A percentile compares a stretch with the other conserved stretches of the same genome.
These are phyloP conservation scores for Striga asiatica DNA, from an alignment of 257 asterid species.

Conservation along the genomic window DNA sequence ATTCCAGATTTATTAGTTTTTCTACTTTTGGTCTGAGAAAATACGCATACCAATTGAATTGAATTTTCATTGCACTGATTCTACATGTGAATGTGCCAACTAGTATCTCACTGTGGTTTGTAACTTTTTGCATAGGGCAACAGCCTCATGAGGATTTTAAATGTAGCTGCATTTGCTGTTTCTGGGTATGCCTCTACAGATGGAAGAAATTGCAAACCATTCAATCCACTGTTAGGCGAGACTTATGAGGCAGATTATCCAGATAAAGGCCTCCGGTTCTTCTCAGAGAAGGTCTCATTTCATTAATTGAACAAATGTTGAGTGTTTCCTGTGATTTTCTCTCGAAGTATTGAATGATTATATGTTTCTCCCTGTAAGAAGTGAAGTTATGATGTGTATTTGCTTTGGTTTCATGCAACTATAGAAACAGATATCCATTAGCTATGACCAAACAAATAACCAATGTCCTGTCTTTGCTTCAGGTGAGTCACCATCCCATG, in stretches of 20 bases:
- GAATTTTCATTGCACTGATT: background rate
- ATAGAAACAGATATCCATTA: too few species aligned
- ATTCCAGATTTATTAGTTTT: background rate
- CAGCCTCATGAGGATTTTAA: constrained; percentile 66
- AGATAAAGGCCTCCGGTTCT: constrained; percentile 75
- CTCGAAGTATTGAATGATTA: too few species aligned
- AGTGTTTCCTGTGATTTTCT: too few species aligned
- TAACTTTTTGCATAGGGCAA: constrained; percentile 60
- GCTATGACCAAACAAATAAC: too few species aligned
- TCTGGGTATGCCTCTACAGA: constrained; percentile 96
- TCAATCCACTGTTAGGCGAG: constrained; percentile 94
- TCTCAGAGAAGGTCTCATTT: constrained; percentile 97
- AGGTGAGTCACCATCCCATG: constrained; percentile 99
- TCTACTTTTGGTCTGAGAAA: background rate
- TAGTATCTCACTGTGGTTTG: too few species aligned
- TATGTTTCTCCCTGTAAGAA: too few species aligned
- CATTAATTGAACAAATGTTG: too few species aligned
- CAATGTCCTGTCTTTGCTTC: constrained; percentile 28
- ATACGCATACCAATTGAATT: background rate
- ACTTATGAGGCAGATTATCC: constrained; percentile 95
- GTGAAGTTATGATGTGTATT: too few species aligned
- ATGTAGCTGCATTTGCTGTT: constrained; percentile 91
- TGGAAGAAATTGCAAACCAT: constrained; percentile 90
- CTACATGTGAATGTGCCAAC: background rate
- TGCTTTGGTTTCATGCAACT: too few species aligned